Conservation (phyloP, 805 yeast genomes). For the Teunomyces gatunensis region DNA sequence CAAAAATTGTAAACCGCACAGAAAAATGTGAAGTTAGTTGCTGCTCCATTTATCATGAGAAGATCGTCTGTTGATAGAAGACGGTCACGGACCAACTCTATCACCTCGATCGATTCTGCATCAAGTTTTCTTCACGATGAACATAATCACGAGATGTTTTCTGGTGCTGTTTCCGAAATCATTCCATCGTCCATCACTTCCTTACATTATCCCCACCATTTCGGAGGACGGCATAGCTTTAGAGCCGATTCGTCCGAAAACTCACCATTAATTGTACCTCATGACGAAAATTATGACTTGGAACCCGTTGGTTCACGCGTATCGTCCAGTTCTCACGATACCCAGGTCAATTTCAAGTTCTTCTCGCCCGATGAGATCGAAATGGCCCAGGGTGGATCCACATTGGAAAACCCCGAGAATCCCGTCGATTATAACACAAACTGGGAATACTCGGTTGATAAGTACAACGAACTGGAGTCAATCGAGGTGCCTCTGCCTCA, state of each 20-base stretch:
- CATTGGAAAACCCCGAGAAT: constrained; percentile 55
- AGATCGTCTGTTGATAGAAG: constrained; percentile 17
- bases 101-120: constrained; percentile 30
- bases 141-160: constrained; percentile 66
- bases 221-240: constrained; percentile 17
- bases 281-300: constrained; percentile 27
- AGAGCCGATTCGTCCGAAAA: constrained; percentile 23
- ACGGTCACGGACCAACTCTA: constrained; percentile 31
- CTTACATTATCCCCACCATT: constrained; percentile 67
- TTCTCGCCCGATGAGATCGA: constrained; percentile 83
- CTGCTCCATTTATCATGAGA: not conserved
- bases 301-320: constrained; percentile 32
- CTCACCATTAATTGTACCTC: constrained; percentile 33
- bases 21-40: not conserved
- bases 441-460: constrained; percentile 65
- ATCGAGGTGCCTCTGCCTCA: constrained; percentile 3
- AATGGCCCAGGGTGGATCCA: constrained; percentile 84
- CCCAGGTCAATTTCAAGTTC: constrained; percentile 60
- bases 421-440: constrained; percentile 70
- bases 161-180: constrained; percentile 74
- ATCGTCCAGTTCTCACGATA: constrained; percentile 37
- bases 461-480: constrained; percentile 28
- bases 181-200: constrained; percentile 77
- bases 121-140: constrained; percentile 43
- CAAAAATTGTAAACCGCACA: too few relatives aligned